These are phyloP conservation scores for Pseudogymnoascus sp. DNA, from an alignment of 2,329 filamentous ascomycete genomes.

Conservation along the genomic window DNA sequence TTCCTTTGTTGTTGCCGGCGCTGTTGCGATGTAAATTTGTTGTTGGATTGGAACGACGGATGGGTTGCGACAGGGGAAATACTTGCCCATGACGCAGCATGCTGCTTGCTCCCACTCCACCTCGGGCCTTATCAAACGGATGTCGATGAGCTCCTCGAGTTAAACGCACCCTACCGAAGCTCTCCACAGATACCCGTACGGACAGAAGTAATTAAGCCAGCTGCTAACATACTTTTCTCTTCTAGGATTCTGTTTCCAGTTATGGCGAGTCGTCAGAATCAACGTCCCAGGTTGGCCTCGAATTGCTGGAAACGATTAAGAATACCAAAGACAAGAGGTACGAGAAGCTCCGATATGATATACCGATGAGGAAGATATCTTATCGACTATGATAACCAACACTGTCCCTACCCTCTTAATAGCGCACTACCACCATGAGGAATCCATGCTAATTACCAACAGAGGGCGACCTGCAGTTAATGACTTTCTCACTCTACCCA, in stretches of 20 bases:
- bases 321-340: conserved; percentile 76
- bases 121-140: conserved; percentile 3
- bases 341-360: conserved; percentile 20
- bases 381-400: not conserved
- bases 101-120: conserved; percentile 4
- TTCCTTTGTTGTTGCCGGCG: not conserved
- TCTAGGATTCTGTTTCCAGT: conserved; percentile 17
- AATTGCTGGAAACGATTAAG: conserved; percentile 66
- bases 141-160: not conserved
- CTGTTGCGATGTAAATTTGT: not conserved
- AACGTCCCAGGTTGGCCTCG: conserved; percentile 62
- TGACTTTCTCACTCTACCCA: conserved; percentile 65
- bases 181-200: conserved; percentile 6
- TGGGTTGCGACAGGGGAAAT: conserved; percentile 6
- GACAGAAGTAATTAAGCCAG: conserved; percentile 8
- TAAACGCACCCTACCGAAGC: conserved; percentile 3
- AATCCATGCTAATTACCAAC: not conserved
- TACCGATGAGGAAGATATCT: not conserved
- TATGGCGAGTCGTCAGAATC: conserved; percentile 53
- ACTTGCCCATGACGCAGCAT: conserved; percentile 8
- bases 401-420: not conserved
- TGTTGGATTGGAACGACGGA: not conserved
- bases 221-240: conserved; percentile 24
- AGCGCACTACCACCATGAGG: not conserved
- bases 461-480: conserved; percentile 67